phyloP scores from a whole-genome alignment of 192 early-diverging fungal species.

The Umbelopsis ramanniana region DNA sequence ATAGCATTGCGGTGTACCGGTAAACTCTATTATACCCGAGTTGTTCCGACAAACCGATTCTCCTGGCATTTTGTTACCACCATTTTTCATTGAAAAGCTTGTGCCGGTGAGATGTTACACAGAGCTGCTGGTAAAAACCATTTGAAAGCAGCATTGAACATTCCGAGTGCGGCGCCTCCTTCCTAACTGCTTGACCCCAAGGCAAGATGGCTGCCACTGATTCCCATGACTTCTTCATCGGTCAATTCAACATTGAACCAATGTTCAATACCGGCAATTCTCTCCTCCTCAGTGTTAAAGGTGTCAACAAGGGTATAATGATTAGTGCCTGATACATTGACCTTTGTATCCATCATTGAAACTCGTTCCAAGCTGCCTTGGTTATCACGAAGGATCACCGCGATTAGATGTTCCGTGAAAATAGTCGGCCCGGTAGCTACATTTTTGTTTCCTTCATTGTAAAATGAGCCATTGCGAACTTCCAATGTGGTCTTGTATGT shows the following conservation, averaged over 20 bases:
- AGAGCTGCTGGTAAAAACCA: neutral
- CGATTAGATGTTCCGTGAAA: neutral
- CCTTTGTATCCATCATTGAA: neutral
- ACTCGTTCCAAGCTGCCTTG: neutral
- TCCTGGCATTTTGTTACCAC: neutral
- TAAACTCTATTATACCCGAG: neutral
- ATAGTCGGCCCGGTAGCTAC: neutral
- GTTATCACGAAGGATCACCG: neutral
- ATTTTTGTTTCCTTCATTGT: neutral
- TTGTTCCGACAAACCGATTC: neutral
- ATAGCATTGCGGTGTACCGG: neutral
- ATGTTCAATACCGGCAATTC: neutral
- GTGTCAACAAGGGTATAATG: neutral
- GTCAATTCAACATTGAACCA: slow-evolving; percentile 5
- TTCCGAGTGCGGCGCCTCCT: neutral
- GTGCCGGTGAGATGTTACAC: neutral
- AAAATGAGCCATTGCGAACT: neutral
- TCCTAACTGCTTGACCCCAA: neutral
- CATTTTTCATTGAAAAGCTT: neutral
- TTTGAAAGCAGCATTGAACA: slow-evolving; percentile 4
- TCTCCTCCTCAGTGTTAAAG: neutral
- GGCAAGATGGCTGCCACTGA: neutral
- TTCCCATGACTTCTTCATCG: neutral
- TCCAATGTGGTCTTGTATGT: neutral
- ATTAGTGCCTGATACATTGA: neutral